Percentiles rank a stretch among this genome's conserved stretches.
These are phyloP conservation scores for Lipomyces yarrowii DNA, from an alignment of 1,139 yeast genomes.

Conservation along the genomic window DNA sequence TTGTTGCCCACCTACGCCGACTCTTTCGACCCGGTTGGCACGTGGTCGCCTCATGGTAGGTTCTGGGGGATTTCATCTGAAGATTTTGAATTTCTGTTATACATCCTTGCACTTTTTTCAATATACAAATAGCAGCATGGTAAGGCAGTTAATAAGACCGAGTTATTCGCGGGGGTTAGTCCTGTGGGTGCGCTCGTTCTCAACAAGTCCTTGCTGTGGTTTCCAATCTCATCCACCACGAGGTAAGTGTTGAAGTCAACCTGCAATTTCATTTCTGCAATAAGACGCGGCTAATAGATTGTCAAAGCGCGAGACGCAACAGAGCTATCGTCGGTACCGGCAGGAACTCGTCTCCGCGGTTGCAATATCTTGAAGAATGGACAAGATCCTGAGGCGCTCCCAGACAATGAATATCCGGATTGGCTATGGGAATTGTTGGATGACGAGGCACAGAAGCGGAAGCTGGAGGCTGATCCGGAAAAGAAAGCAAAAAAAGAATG, in stretches of 20 bases:
- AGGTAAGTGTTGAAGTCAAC: slow-evolving; percentile 29
- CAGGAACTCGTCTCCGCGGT: slow-evolving; percentile 77
- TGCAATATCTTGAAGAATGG: slow-evolving; percentile 77
- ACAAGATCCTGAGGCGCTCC: slow-evolving; percentile 85
- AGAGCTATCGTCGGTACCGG: slow-evolving; percentile 53
- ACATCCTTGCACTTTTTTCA: background rate
- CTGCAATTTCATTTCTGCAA: slow-evolving; percentile 13
- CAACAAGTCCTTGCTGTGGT: background rate
- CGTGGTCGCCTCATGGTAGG: background rate
- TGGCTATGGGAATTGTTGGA: slow-evolving; percentile 95
- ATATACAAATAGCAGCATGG: background rate
- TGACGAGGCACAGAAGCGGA: slow-evolving; percentile 54
- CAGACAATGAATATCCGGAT: slow-evolving; percentile 86
- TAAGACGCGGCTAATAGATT: slow-evolving; percentile 29
- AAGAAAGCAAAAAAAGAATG: slow-evolving; percentile 69
- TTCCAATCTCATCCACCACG: background rate
- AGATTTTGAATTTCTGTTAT: background rate
- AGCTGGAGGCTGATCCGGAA: slow-evolving; percentile 62
- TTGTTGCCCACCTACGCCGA: background rate
- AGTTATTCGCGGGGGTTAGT: background rate
- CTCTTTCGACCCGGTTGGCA: background rate
- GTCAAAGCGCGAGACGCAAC: slow-evolving; percentile 16
- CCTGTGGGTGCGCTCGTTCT: background rate
- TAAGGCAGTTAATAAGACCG: background rate
- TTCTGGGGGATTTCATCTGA: too few relatives aligned